phyloP scores from a whole-genome alignment of 352 stramenopile species.

The Phytophthora citrophthora region DNA sequence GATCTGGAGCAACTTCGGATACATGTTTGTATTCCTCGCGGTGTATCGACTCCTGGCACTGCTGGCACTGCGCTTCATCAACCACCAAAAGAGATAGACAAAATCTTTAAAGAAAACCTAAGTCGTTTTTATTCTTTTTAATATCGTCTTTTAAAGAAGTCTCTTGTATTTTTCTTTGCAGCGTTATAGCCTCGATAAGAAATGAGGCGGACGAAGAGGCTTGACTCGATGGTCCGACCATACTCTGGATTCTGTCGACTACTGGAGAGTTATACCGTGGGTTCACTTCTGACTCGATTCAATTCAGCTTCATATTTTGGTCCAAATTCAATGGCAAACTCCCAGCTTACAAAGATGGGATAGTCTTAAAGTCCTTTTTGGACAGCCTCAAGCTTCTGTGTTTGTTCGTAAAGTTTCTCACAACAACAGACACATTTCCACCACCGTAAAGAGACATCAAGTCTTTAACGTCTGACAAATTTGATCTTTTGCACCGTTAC shows the following conservation, averaged over 20 bases:
- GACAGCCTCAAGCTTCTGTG: slow-evolving; percentile 1
- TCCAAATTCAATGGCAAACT: slow-evolving; percentile 2
- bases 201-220: neutral
- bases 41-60: slow-evolving; percentile 37
- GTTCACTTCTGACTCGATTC: slow-evolving; percentile 30
- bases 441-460: neutral
- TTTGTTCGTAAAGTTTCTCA: neutral
- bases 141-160: too few relatives aligned
- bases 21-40: slow-evolving; percentile 33
- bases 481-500: neutral
- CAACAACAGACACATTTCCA: neutral
- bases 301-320: slow-evolving; percentile 11
- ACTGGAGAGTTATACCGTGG: slow-evolving; percentile 4
- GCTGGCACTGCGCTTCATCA: slow-evolving; percentile 47
- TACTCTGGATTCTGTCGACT: slow-evolving; percentile 29
- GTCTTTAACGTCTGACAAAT: neutral
- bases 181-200: too few relatives aligned
- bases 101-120: neutral
- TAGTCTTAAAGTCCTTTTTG: slow-evolving; percentile 4
- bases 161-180: too few relatives aligned
- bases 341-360: slow-evolving; percentile 21
- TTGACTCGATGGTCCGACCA: slow-evolving; percentile 23
- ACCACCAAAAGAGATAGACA: slow-evolving; percentile 49
- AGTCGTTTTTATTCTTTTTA: too few relatives aligned
- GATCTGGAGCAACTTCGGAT: slow-evolving; percentile 36